Conservation (phyloP, 169 alveolate genomes). For the Theileria parva region DNA sequence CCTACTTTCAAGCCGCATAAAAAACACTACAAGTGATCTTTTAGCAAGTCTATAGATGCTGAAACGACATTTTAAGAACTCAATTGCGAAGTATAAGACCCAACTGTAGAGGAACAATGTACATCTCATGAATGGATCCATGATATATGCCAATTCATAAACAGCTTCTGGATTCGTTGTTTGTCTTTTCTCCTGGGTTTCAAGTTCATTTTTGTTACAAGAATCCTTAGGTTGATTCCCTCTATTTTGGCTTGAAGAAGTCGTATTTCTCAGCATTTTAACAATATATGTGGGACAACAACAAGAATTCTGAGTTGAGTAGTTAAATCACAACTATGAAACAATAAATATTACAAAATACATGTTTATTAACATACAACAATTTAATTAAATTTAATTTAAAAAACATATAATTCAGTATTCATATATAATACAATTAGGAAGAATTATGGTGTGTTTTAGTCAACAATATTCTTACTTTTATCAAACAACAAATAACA, state of each 20-base stretch:
- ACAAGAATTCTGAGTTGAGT: background rate
- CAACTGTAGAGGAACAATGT: conserved; percentile 6
- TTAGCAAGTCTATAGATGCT: conserved; percentile 2
- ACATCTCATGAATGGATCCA: conserved; percentile 39
- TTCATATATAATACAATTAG: background rate
- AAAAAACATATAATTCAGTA: background rate
- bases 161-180: conserved; percentile 24
- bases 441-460: background rate
- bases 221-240: background rate
- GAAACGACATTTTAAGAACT: conserved; percentile 11
- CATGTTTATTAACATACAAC: background rate
- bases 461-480: too few species aligned
- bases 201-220: background rate
- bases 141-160: background rate
- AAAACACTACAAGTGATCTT: background rate
- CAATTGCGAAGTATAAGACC: background rate
- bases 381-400: too few species aligned
- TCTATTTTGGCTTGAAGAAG: background rate
- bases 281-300: background rate
- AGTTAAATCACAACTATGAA: too few species aligned
- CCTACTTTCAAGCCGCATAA: background rate
- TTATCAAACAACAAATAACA: too few species aligned
- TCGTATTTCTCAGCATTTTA: background rate
- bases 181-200: background rate
- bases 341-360: too few species aligned